Evolutionary conservation across 345 rosid genomes (phyloP).

Genomic region (Ceriops zippeliana): DNA sequence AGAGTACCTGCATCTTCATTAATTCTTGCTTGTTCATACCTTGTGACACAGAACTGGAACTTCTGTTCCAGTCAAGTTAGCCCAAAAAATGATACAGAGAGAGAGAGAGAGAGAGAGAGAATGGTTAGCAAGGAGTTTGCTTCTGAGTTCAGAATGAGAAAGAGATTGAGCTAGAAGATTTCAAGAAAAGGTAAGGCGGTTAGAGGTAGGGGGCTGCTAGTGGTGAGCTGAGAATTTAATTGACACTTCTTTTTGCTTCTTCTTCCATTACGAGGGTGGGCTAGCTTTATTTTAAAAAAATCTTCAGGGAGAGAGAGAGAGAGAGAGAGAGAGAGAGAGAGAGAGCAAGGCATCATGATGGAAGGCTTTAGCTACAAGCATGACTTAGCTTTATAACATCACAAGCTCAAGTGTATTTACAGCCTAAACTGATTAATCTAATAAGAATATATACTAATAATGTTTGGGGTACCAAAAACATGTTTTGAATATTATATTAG

Average conservation of each 20-base stretch:
- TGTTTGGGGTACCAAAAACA: neutral
- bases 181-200: neutral
- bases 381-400: neutral
- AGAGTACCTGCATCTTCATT: slow-evolving; percentile 71
- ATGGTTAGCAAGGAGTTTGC: slow-evolving; percentile 4
- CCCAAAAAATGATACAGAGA: neutral
- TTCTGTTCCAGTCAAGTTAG: neutral
- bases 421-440: neutral
- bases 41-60: slow-evolving; percentile 6
- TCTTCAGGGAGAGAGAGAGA: neutral
- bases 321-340: slow-evolving; percentile 3
- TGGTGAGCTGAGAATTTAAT: neutral
- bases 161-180: slow-evolving; percentile 9
- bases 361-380: neutral
- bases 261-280: too few relatives aligned
- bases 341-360: slow-evolving; percentile 12
- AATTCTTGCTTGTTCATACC: slow-evolving; percentile 70
- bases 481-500: neutral
- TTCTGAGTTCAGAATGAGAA: slow-evolving; percentile 12
- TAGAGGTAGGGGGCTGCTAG: neutral
- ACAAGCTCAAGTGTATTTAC: neutral
- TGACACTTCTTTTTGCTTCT: neutral
- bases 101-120: slow-evolving; percentile 3
- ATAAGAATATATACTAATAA: neutral
- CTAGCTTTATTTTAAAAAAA: too few relatives aligned